These are phyloP conservation scores for Peniophora sp. DNA, from an alignment of 1,284 basidiomycete genomes.

Conservation along the genomic window DNA sequence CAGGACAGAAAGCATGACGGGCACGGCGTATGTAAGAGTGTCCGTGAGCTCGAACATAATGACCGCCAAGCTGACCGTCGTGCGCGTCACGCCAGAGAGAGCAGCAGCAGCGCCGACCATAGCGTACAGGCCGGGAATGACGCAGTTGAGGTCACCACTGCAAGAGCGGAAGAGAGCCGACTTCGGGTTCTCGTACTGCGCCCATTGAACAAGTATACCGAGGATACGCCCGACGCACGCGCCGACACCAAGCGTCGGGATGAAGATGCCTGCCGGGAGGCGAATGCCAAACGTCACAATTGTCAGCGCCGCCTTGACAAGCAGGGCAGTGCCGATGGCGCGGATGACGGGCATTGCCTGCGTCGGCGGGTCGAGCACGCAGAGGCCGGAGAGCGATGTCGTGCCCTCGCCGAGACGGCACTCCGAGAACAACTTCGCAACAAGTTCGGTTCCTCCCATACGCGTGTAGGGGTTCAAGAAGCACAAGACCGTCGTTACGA, in stretches of 20 bases:
- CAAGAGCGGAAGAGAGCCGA: conserved; percentile 62
- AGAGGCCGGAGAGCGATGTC: conserved; percentile 63
- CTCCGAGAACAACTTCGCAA: conserved; percentile 87
- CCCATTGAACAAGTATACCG: conserved; percentile 78
- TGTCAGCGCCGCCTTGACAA: conserved; percentile 81
- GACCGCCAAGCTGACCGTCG: conserved; percentile 89
- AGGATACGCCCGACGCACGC: conserved; percentile 90
- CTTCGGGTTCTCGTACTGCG: conserved; percentile 63
- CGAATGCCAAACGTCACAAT: conserved; percentile 94
- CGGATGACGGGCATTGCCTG: conserved; percentile 63
- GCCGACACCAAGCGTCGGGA: conserved; percentile 95
- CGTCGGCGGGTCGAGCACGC: conserved; percentile 56
- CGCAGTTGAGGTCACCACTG: conserved; percentile 55
- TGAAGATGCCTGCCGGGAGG: conserved; percentile 93
- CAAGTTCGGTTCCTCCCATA: conserved; percentile 93
- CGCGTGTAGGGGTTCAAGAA: conserved; percentile 89
- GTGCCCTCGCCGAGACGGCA: conserved; percentile 47
- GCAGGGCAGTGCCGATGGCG: conserved; percentile 65
- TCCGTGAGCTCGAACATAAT: conserved; percentile 98
- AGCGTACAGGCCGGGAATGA: conserved; percentile 83
- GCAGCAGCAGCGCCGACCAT: conserved; percentile 91
- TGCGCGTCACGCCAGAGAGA: conserved; percentile 83
- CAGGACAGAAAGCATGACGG: conserved; percentile 86
- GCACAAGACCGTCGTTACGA: conserved; percentile 68
- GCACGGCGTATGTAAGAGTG: conserved; percentile 90